Evolutionary conservation across 202 grass and related monocot species (phyloP).

Genomic region (Panicum hallii): DNA sequence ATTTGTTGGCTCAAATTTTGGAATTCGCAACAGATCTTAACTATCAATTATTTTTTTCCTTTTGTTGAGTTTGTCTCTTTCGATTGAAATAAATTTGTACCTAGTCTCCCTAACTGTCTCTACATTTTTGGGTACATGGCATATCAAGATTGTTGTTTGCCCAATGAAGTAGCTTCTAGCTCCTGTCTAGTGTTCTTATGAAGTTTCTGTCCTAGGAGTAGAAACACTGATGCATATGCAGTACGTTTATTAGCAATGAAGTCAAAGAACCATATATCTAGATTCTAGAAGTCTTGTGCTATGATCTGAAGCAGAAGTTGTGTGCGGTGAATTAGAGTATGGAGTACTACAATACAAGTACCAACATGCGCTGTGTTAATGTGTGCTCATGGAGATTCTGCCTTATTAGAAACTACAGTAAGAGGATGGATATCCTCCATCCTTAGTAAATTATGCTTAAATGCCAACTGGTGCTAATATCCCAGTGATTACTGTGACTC

Average conservation of each 20-base stretch:
- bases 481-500: neutral
- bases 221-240: neutral
- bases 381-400: neutral
- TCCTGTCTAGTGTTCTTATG: neutral
- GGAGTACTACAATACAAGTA: neutral
- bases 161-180: neutral
- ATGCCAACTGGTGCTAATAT: neutral
- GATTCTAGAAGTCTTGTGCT: neutral
- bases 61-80: conserved; percentile 2
- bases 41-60: neutral
- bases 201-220: conserved; percentile 15
- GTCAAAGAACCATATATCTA: neutral
- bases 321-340: neutral
- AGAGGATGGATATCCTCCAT: conserved; percentile 5
- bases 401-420: neutral
- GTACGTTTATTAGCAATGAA: neutral
- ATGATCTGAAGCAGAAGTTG: neutral
- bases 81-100: neutral
- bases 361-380: neutral
- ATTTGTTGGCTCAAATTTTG: neutral
- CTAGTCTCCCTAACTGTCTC: neutral
- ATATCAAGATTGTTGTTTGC: neutral
- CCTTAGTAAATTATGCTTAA: neutral
- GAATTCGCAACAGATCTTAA: neutral
- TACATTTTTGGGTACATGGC: neutral